phyloP scores from a whole-genome alignment of 2,329 filamentous ascomycete genomes.

The Lecanoromycetidae sp. region DNA sequence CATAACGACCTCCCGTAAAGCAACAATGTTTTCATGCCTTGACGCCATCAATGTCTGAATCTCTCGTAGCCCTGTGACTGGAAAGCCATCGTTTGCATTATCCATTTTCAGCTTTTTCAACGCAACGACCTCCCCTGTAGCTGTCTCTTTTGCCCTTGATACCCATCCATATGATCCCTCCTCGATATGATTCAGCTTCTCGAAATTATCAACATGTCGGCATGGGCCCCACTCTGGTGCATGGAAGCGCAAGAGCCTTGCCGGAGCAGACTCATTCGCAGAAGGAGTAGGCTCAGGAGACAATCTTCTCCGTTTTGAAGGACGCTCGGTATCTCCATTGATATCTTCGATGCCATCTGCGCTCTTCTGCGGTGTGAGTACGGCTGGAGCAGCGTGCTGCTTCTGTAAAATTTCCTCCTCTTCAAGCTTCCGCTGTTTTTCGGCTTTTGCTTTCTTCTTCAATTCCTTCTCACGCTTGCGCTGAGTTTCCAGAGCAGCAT shows the following conservation, averaged over 20 bases:
- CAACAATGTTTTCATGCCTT: constrained; percentile 69
- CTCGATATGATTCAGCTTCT: constrained; percentile 91
- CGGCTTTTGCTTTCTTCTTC: constrained; percentile 71
- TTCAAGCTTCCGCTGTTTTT: constrained; percentile 62
- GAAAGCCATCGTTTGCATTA: constrained; percentile 64
- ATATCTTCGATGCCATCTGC: background rate
- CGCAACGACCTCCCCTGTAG: constrained; percentile 70
- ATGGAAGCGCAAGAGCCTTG: constrained; percentile 56
- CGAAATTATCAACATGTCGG: constrained; percentile 73
- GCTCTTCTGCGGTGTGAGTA: background rate
- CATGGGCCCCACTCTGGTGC: constrained; percentile 56
- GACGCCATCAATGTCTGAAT: constrained; percentile 82
- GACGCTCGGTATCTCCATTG: constrained; percentile 30
- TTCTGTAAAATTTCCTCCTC: constrained; percentile 26
- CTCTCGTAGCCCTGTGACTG: constrained; percentile 84
- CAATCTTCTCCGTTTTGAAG: constrained; percentile 51
- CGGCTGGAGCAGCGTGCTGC: constrained; percentile 4
- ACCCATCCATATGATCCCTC: constrained; percentile 96
- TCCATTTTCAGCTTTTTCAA: constrained; percentile 92
- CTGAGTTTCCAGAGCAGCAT: constrained; percentile 59
- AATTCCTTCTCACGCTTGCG: constrained; percentile 75
- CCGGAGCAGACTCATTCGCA: constrained; percentile 21
- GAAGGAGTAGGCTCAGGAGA: constrained; percentile 35
- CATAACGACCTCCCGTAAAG: constrained; percentile 71
- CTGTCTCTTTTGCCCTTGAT: constrained; percentile 63